These are phyloP conservation scores for Ustilago nuda DNA, from an alignment of 1,284 basidiomycete genomes.

Conservation along the genomic window DNA sequence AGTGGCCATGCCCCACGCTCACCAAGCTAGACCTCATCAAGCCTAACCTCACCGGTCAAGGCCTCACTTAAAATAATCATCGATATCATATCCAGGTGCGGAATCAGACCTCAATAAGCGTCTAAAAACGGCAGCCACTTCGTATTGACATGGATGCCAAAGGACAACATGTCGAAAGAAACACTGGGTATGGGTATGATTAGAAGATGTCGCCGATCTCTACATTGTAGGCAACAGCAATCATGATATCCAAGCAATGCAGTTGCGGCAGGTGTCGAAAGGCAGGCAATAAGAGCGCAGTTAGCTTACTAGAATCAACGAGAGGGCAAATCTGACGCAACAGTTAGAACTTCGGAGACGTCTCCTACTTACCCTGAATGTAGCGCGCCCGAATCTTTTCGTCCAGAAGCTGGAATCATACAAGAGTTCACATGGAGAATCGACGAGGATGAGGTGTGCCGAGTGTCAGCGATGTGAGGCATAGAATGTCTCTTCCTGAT, in stretches of 20 bases:
- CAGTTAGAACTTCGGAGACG: too few relatives aligned
- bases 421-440: not conserved
- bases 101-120: too few relatives aligned
- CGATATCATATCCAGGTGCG: too few relatives aligned
- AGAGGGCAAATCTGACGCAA: too few relatives aligned
- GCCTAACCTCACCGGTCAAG: too few relatives aligned
- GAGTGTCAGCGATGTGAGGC: not conserved
- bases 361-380: constrained; percentile 44
- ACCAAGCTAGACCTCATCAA: not conserved
- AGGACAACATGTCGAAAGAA: too few relatives aligned
- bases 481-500: not conserved
- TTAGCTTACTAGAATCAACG: not conserved
- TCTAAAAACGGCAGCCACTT: too few relatives aligned
- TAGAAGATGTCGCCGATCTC: constrained; percentile 59
- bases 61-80: too few relatives aligned
- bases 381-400: constrained; percentile 57
- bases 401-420: constrained; percentile 38
- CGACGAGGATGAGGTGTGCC: not conserved
- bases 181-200: not conserved
- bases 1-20: not conserved
- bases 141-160: not conserved
- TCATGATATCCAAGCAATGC: not conserved
- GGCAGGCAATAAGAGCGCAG: not conserved
- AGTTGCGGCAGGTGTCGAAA: not conserved
- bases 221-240: not conserved